phyloP scores from a whole-genome alignment of 108 stramenopile genomes.

The Craspedostauros australis region DNA sequence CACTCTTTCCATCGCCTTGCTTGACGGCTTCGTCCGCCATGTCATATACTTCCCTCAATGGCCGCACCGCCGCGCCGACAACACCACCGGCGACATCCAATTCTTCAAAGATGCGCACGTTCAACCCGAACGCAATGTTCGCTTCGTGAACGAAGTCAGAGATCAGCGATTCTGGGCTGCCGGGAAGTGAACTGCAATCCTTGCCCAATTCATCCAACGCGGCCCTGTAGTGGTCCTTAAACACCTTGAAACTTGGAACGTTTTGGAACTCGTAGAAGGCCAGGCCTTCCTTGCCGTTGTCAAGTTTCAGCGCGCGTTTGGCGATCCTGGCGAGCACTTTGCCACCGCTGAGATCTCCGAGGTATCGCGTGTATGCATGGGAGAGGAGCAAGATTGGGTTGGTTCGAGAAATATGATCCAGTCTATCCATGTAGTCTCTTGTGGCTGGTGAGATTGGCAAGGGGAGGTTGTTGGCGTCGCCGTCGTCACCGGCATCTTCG shows the following conservation, averaged over 20 bases:
- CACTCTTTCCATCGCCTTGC: no score
- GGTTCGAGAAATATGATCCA: conserved; percentile 42
- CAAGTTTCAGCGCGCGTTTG: conserved; percentile 53
- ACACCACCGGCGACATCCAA: conserved; percentile 70
- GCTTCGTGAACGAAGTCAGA: conserved; percentile 71
- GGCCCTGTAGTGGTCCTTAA: conserved; percentile 82
- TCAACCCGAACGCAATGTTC: conserved; percentile 83
- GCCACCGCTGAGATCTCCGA: conserved; percentile 86
- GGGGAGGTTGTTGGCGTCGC: no score
- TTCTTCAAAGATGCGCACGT: conserved; percentile 87
- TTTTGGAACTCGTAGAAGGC: conserved; percentile 76
- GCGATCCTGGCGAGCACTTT: conserved; percentile 73
- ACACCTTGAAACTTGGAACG: conserved; percentile 56
- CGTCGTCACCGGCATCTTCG: conserved; percentile 3
- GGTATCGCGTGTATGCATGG: conserved; percentile 87
- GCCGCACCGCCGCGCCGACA: conserved; percentile 50
- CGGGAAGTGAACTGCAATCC: conserved; percentile 34
- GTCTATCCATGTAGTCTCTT: conserved; percentile 61
- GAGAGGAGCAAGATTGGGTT: conserved; percentile 72
- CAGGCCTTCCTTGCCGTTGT: conserved; percentile 40
- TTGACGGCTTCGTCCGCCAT: no score
- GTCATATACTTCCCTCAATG: conserved; percentile 46
- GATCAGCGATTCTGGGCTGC: no score
- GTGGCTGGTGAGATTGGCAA: conserved; percentile 61
- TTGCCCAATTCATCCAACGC: conserved; percentile 44